Evolutionary conservation across 768 basidiomycete species (phyloP).

Genomic region (Tulasnella sp.): DNA sequence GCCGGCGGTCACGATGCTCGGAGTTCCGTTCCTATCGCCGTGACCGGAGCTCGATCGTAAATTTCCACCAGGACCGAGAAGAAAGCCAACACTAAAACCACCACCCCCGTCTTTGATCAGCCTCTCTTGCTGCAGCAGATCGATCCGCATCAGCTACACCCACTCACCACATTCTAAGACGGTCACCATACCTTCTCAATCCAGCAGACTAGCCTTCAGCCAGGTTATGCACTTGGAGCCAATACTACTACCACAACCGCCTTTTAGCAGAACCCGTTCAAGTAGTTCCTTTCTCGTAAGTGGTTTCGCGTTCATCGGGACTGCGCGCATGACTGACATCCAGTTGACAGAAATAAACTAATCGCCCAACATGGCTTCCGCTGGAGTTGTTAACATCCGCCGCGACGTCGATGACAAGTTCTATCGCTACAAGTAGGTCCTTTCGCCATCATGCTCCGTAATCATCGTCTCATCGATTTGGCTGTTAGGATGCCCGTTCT

Average conservation of each 20-base stretch:
- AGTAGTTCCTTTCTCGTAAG: constrained; percentile 21
- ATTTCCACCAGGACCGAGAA: neutral
- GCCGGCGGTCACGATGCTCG: neutral
- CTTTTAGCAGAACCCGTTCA: constrained; percentile 17
- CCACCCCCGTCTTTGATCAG: neutral
- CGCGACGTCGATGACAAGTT: constrained; percentile 95
- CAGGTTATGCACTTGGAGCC: constrained; percentile 28
- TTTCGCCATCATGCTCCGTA: neutral
- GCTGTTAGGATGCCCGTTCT: constrained; percentile 85
- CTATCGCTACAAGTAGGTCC: constrained; percentile 65
- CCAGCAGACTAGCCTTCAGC: neutral
- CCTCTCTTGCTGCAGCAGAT: constrained; percentile 13
- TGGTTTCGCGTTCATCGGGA: neutral
- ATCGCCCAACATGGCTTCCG: constrained; percentile 69
- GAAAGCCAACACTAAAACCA: constrained; percentile 9
- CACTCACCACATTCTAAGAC: neutral
- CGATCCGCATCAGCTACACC: constrained; percentile 1
- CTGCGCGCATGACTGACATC: neutral
- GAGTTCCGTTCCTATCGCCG: neutral
- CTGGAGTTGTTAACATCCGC: constrained; percentile 85
- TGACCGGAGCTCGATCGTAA: neutral
- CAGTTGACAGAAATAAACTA: constrained; percentile 20
- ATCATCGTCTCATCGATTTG: neutral
- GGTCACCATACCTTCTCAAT: constrained; percentile 11
- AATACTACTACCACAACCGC: constrained; percentile 16